phyloP scores from a whole-genome alignment of 257 asterid species.

The Handroanthus guayacan region DNA sequence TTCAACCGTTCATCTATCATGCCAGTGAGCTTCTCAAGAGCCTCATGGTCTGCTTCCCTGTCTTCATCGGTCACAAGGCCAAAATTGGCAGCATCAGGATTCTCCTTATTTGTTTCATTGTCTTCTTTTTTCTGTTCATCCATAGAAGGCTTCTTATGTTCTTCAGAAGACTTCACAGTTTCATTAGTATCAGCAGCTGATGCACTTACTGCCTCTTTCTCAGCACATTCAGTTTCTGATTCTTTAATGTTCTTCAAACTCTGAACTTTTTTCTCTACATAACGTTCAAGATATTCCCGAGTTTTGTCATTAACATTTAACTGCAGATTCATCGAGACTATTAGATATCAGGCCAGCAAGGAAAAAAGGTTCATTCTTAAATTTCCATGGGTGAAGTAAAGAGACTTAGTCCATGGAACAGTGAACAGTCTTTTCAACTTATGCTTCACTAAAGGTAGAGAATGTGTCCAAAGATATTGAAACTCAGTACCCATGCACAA shows the following conservation, averaged over 20 bases:
- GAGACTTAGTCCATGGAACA: constrained; percentile 16
- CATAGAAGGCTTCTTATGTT: constrained; percentile 49
- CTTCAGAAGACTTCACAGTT: constrained; percentile 50
- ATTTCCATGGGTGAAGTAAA: constrained; percentile 9
- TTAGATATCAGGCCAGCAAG: constrained; percentile 40
- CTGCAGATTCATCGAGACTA: constrained; percentile 54
- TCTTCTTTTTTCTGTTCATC: constrained; percentile 63
- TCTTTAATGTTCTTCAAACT: constrained; percentile 55
- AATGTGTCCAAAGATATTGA: constrained; percentile 2
- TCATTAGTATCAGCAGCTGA: constrained; percentile 58
- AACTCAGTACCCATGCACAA: background rate
- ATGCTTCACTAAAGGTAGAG: constrained; percentile 2
- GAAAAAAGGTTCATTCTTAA: constrained; percentile 1
- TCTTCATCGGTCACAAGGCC: constrained; percentile 88
- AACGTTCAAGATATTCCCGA: constrained; percentile 71
- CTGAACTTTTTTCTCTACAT: constrained; percentile 73
- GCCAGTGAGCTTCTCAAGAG: constrained; percentile 67
- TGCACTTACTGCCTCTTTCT: constrained; percentile 56
- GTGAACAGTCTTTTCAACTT: background rate
- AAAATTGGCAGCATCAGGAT: constrained; percentile 59
- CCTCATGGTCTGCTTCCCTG: constrained; percentile 72
- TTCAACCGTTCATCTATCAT: constrained; percentile 93
- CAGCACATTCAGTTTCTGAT: constrained; percentile 55
- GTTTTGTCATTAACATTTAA: constrained; percentile 83
- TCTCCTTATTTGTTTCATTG: constrained; percentile 56